Evolutionary conservation across 805 yeast genomes (phyloP).

Genomic region (Suhomyces kilbournensis): DNA sequence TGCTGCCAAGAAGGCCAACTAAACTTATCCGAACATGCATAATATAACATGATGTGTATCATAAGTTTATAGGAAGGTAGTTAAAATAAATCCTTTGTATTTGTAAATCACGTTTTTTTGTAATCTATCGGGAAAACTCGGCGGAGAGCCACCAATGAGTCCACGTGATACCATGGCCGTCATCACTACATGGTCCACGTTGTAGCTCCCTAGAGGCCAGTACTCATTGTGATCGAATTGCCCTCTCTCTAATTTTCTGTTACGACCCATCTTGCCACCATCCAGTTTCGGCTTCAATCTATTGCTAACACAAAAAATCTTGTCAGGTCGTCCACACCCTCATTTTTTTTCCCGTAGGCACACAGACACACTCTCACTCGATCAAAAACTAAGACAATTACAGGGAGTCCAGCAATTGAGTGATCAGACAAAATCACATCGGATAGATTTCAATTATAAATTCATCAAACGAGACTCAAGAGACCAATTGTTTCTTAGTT

Average conservation of each 20-base stretch:
- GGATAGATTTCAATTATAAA: background rate
- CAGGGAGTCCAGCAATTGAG: background rate
- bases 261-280: background rate
- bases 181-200: background rate
- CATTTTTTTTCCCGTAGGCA: background rate
- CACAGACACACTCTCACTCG: constrained; percentile 1
- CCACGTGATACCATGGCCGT: background rate
- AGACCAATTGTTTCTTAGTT: background rate
- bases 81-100: constrained; percentile 4
- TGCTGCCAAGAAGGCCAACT: constrained; percentile 91
- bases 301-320: background rate
- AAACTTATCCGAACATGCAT: constrained; percentile 18
- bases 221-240: background rate
- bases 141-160: background rate
- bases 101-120: constrained; percentile 1
- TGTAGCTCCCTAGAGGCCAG: background rate
- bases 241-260: background rate
- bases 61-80: constrained; percentile 4
- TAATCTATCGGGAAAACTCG: background rate
- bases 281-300: background rate
- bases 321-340: background rate
- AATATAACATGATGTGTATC: background rate
- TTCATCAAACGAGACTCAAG: background rate
- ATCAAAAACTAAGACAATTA: background rate
- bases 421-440: background rate